phyloP scores from a whole-genome alignment of 1,284 basidiomycete species.

The Cutaneotrichosporon arboriforme region DNA sequence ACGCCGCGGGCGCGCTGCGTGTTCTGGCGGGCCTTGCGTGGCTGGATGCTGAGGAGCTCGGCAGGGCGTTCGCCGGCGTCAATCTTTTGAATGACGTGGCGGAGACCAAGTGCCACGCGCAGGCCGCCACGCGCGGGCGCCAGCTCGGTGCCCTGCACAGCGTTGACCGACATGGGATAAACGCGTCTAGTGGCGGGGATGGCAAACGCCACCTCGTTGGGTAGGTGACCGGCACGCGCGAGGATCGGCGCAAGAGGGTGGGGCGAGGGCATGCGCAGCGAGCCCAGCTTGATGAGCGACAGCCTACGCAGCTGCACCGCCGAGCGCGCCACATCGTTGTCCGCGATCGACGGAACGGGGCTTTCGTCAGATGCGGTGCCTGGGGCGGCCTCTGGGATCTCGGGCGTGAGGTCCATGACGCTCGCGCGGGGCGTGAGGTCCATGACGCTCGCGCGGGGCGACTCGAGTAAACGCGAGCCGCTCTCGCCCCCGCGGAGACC shows the following conservation, averaged over 20 bases:
- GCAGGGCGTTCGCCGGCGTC: constrained; percentile 29
- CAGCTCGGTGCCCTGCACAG: constrained; percentile 15
- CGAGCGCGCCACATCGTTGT: constrained; percentile 11
- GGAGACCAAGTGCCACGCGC: constrained; percentile 26
- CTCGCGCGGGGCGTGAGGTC: constrained; percentile 12
- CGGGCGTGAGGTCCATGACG: constrained; percentile 5
- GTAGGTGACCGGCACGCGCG: constrained; percentile 29
- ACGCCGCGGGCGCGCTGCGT: constrained; percentile 27
- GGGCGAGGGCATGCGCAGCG: constrained; percentile 38
- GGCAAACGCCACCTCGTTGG: constrained; percentile 38
- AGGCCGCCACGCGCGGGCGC: constrained; percentile 33
- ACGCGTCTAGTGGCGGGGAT: constrained; percentile 34
- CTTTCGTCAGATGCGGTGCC: background rate
- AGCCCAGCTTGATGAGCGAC: constrained; percentile 32
- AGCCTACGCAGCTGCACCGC: constrained; percentile 31
- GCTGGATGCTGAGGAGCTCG: constrained; percentile 2
- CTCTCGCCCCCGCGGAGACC: constrained; percentile 8
- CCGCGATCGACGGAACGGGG: background rate
- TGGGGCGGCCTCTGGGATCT: background rate
- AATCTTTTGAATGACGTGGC: constrained; percentile 25
- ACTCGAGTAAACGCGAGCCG: constrained; percentile 8
- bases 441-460: constrained; percentile 7
- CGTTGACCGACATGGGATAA: constrained; percentile 40
- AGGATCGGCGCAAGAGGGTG: constrained; percentile 38
- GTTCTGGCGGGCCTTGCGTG: constrained; percentile 13